Evolutionary conservation across 305 asterid species (phyloP), one percentile per base, ranked within the genome.

Genomic region (Fraxinus greggii): DNA sequence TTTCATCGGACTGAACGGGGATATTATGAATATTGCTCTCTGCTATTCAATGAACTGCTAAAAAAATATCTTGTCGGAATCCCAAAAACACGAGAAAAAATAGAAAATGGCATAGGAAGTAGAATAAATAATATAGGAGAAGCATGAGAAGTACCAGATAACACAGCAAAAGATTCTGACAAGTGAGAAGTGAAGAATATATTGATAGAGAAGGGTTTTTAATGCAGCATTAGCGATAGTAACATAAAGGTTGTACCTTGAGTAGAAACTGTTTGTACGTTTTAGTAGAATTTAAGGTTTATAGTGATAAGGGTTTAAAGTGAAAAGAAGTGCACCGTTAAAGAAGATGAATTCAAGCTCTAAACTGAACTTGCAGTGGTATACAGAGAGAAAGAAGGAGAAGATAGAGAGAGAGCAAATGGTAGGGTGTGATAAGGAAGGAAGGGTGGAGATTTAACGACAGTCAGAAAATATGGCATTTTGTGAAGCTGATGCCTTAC

Each of bases 381-480:
- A 48, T 9, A 85, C 76, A 75, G 78, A 36, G 76, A 79, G 78
- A 70, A 42, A 77, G 89, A 80, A 77, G 23, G 70, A 31, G 72
- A 69, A 26, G 78, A 72, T 61, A 82, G 79, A 32, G 87, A 76
- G 89, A 80, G 77, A 78, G 73, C 67, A 31, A 85, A 75, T 83
- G 48, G 83, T 23, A 56, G 83, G 81, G 90, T 45, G 89, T 86
- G 99, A 95, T 95, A 95, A 95, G 99, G 97, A 89, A 95, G 89
- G 99, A 93, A 94, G 98, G 99, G 99, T 72, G 87, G 98, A 95
- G 99, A 94, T 95, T 95, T 87, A 92, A 91, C 48, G 48, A 31
- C 84, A 85, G 93, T 87, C 96, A 89, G 97, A 89, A 89, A 84
- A 54, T 63, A 83, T 91, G 94, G 89, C 93, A 87, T 88, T 89